Evolutionary conservation across 2,329 filamentous ascomycete genomes (phyloP).

Genomic region (Pestalotiopsis fici): DNA sequence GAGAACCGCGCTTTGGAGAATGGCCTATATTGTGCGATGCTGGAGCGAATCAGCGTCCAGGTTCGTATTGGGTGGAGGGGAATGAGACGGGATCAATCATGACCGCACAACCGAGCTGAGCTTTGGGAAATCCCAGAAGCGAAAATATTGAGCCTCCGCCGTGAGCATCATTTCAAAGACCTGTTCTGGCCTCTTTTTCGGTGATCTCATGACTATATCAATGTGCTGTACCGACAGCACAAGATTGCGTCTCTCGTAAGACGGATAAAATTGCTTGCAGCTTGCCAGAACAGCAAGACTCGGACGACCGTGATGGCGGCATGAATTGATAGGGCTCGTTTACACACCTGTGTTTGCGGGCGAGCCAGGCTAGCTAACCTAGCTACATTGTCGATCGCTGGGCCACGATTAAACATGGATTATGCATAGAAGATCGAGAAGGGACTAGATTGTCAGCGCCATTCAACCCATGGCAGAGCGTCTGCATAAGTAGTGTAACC

Average conservation of each 20-base stretch:
- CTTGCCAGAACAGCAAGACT: neutral
- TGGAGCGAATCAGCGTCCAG: neutral
- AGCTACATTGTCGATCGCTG: neutral
- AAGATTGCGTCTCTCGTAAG: neutral
- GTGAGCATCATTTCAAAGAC: neutral
- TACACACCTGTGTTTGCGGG: neutral
- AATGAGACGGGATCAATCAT: neutral
- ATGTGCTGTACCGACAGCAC: neutral
- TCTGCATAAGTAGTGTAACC: constrained; percentile 1
- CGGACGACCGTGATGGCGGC: neutral
- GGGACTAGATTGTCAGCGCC: constrained; percentile 6
- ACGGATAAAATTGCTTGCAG: neutral
- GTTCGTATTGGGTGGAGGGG: neutral
- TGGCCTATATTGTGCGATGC: neutral
- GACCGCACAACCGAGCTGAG: neutral
- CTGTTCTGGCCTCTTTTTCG: neutral
- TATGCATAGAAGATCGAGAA: constrained; percentile 4
- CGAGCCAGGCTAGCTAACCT: neutral
- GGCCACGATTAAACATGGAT: neutral
- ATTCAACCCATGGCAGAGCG: neutral
- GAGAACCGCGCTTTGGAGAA: neutral
- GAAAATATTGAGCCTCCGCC: neutral
- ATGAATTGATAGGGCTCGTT: neutral
- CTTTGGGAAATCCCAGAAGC: neutral
- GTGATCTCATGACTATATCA: neutral